A percentile compares a stretch with the other conserved stretches of the same genome.
These are phyloP conservation scores for Phytophthora fragariae DNA, from an alignment of 352 stramenopile genomes.

Conservation along the genomic window DNA sequence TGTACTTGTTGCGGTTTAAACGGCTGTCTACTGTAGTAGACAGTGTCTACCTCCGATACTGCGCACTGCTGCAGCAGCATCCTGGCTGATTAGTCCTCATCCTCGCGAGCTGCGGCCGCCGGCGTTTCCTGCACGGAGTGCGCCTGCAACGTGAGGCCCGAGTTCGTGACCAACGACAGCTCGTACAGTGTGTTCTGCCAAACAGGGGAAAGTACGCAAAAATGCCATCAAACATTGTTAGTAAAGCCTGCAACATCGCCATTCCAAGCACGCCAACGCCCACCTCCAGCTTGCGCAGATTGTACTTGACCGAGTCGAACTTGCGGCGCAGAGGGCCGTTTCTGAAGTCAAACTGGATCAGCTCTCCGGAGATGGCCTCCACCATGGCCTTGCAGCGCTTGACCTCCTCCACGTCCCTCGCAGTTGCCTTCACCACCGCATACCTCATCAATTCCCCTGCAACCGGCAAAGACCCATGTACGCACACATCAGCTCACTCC, in stretches of 20 bases:
- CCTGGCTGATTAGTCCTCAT: slow-evolving; percentile 29
- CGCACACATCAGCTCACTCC: not conserved
- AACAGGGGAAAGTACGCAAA: not conserved
- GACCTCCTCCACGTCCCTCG: slow-evolving; percentile 85
- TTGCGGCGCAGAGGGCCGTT: slow-evolving; percentile 94
- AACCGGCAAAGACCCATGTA: not conserved
- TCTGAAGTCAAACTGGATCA: slow-evolving; percentile 95
- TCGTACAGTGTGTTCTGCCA: slow-evolving; percentile 95
- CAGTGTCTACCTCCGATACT: no score
- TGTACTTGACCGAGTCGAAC: slow-evolving; percentile 97
- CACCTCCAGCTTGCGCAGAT: slow-evolving; percentile 93
- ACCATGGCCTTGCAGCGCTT: slow-evolving; percentile 86
- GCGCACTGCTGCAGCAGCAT: no score
- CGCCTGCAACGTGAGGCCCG: slow-evolving; percentile 57
- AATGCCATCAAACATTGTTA: not conserved
- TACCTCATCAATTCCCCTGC: slow-evolving; percentile 90
- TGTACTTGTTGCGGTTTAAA: no score
- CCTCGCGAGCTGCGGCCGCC: slow-evolving; percentile 16
- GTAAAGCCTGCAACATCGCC: not conserved
- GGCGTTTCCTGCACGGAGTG: slow-evolving; percentile 51
- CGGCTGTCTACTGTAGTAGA: no score
- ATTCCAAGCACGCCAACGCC: not conserved
- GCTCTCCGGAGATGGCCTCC: slow-evolving; percentile 86
- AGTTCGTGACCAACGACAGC: slow-evolving; percentile 85
- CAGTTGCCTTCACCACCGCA: slow-evolving; percentile 89